These are phyloP conservation scores for Rostrohypoxylon terebratum DNA, from an alignment of 495 filamentous ascomycete species.

Conservation along the genomic window DNA sequence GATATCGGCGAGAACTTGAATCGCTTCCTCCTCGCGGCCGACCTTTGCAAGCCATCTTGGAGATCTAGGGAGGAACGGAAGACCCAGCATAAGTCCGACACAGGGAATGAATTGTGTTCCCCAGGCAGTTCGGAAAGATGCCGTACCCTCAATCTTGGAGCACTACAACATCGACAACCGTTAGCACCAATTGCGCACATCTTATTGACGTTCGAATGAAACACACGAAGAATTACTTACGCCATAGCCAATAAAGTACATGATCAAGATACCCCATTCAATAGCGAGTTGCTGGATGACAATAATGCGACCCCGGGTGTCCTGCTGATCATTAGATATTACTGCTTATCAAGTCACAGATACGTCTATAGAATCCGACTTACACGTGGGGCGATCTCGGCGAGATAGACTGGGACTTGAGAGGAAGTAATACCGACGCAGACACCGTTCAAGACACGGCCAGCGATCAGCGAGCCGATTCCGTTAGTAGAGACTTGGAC, in stretches of 20 bases:
- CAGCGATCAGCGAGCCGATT: constrained; percentile 73
- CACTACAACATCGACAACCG: constrained; percentile 50
- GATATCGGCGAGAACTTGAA: constrained; percentile 74
- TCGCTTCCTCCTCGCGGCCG: constrained; percentile 74
- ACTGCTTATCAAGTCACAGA: neutral
- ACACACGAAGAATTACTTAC: constrained; percentile 23
- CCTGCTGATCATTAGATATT: constrained; percentile 28
- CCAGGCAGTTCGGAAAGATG: constrained; percentile 79
- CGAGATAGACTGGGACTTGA: constrained; percentile 85
- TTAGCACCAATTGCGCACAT: constrained; percentile 61
- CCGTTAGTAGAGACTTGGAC: constrained; percentile 72
- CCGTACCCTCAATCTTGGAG: constrained; percentile 67
- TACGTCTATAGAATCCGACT: constrained; percentile 53
- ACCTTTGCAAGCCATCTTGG: constrained; percentile 79
- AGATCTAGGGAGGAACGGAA: constrained; percentile 78
- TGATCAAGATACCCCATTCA: constrained; percentile 72
- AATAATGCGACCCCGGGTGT: constrained; percentile 69
- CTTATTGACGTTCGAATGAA: too few relatives aligned
- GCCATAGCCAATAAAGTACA: constrained; percentile 59
- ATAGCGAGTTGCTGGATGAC: constrained; percentile 83
- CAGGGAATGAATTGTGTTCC: constrained; percentile 77
- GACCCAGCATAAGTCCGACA: constrained; percentile 69
- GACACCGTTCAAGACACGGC: constrained; percentile 77
- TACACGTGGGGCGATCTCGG: constrained; percentile 75
- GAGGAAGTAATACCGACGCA: constrained; percentile 80